Base-by-base conservation (phyloP, 2,329 filamentous ascomycete genomes). In the Corinectria fuckeliana region DNA sequence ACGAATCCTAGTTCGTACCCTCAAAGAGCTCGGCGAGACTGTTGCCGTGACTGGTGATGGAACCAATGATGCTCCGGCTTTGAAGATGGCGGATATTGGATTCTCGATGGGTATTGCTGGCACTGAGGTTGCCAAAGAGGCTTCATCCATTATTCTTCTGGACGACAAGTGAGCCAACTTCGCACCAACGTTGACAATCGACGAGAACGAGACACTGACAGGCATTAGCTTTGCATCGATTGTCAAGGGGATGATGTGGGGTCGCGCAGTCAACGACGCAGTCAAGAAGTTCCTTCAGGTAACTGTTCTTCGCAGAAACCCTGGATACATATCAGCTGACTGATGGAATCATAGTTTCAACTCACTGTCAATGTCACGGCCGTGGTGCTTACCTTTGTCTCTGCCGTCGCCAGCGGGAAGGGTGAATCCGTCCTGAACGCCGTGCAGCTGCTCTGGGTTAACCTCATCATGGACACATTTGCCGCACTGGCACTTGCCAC, bases 71-170 rank as follows among this genome's bases (percentile, higher is more conserved):
- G 85, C 83, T 0, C 82, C 85, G 6, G 85, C 85, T 13, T 74
- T 88, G 52, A 86, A 84, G 65, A 83, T 83, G 58, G 85, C 86
- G 2, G 85, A 88, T 65, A 84, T 88, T 4, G 85, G 85, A 3
- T 87, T 88, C 65, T 84, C 84, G 9, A 88, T 88, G 85, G 87
- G 87, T 60, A 86, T 89, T 60, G 85, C 82, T 20, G 85, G 85
- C 18, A 88, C 85, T 1, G 85, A 88, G 62, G 85, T 88, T 3
- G 84, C 85, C 30, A 88, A 88, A 69, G 84, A 87, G 67, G 85
- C 85, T 2, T 85, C 84, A 11, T 84, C 84, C 3, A 87, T 88
- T 61, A 85, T 88, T 60, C 78, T 88, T 8, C 78, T 87, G 47
- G 85, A 88, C 65, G 85, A 88, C 66, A 87, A 88, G 69, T 71